A percentile compares a stretch with the other conserved stretches of the same genome.
These are phyloP conservation scores for Ambrosia artemisiifolia DNA, from an alignment of 129 eudicot genomes.

Conservation along the genomic window DNA sequence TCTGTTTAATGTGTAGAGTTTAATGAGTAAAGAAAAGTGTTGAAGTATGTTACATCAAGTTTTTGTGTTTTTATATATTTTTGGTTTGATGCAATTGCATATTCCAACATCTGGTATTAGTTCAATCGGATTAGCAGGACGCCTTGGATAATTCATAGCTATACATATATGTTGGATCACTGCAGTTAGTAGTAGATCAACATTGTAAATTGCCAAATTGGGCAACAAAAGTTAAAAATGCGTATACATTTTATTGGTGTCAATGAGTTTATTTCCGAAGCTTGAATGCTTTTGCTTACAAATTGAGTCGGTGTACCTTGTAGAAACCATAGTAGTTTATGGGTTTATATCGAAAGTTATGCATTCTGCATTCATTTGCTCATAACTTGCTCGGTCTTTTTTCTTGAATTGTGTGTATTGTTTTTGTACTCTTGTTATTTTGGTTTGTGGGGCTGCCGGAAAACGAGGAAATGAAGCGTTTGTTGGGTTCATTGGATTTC, in stretches of 20 bases:
- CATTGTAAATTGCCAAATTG: too few relatives aligned
- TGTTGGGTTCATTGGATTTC: not conserved
- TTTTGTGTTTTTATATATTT: not conserved
- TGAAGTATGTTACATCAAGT: too few relatives aligned
- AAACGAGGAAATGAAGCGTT: not conserved
- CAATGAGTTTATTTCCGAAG: not conserved
- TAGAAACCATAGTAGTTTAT: not conserved
- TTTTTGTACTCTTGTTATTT: not conserved
- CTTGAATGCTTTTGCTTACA: constrained; percentile 9
- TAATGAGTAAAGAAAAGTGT: too few relatives aligned
- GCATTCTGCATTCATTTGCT: constrained; percentile 6
- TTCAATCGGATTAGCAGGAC: not conserved
- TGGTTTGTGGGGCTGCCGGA: not conserved
- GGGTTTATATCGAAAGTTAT: not conserved
- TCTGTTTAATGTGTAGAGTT: too few relatives aligned
- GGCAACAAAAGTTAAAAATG: too few relatives aligned
- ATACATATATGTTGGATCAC: not conserved
- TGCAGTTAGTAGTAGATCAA: not conserved
- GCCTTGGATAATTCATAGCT: not conserved
- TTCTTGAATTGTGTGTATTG: not conserved
- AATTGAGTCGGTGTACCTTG: not conserved
- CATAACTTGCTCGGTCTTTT: not conserved
- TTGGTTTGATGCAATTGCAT: not conserved
- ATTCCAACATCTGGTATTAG: not conserved
- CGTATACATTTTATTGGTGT: not conserved